Percentiles rank a stretch among this genome's conserved stretches.
These are phyloP conservation scores for Tripterygium wilfordii DNA, from an alignment of 177 flowering plant species.

Conservation along the genomic window DNA sequence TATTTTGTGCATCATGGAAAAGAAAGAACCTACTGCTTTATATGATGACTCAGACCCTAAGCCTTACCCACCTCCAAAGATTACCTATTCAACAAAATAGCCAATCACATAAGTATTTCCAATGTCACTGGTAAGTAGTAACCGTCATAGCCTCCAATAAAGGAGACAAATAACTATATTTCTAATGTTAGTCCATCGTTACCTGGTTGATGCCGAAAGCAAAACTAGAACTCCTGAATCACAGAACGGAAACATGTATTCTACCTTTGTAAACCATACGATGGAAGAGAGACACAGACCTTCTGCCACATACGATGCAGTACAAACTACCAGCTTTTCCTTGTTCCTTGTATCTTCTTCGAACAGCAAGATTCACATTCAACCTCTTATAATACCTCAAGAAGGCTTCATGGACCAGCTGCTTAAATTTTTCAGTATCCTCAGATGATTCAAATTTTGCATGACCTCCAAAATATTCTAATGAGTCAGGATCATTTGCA, in stretches of 20 bases:
- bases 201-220: too few relatives aligned
- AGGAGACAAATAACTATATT: too few relatives aligned
- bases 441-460: conserved; percentile 27
- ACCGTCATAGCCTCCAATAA: too few relatives aligned
- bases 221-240: conserved; percentile 10
- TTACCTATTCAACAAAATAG: too few relatives aligned
- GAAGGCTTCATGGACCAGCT: conserved; percentile 32
- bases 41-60: too few relatives aligned
- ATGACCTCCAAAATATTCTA: conserved; percentile 11
- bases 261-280: conserved; percentile 7
- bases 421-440: conserved; percentile 40
- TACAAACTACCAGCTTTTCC: conserved; percentile 48
- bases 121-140: too few relatives aligned
- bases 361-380: conserved; percentile 29
- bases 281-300: conserved; percentile 33
- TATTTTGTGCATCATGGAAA: too few relatives aligned
- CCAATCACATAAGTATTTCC: too few relatives aligned
- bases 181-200: too few relatives aligned
- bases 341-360: conserved; percentile 43
- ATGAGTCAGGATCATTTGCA: conserved; percentile 11
- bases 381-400: conserved; percentile 28
- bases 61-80: too few relatives aligned
- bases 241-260: conserved; percentile 5
- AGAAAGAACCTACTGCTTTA: too few relatives aligned
- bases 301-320: conserved; percentile 51